Base-by-base conservation (phyloP, 441 rosid species). In the Gossypium gossypioides region DNA sequence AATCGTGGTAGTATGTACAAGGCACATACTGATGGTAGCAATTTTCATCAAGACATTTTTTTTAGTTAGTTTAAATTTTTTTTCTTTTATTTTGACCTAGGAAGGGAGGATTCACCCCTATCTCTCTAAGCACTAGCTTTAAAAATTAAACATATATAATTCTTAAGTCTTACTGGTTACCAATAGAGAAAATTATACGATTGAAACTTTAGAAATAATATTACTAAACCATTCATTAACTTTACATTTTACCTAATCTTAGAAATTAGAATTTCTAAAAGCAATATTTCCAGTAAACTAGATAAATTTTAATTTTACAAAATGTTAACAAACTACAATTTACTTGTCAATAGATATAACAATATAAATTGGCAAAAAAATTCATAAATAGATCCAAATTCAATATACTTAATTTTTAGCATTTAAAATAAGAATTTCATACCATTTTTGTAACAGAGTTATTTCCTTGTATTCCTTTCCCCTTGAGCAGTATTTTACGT, bases 111-210 rank as follows among this genome's bases (percentile, higher is more conserved):
- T 64, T 64, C 34, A 13, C 25, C 21, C 10, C 25, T 3, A 21
- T 16, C 68, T 63, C 69, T 42, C 56, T 65, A 44, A 6, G 69
- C 37, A 44, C 37, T 65, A 44, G 18, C 55, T 65, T 65, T 21
- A 42, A 12, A 44, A 65, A 22, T 22, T 65, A 44, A 22, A 21
- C 12, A 65, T 22, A 65, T 44, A 64, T 65, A 44, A 5, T 44
- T 65, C 19, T 65, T 44, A 34, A 34, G 19, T 62, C 48, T 62
- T 21, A 65, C 48, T 65, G 69, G 34, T 44, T 65, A 10, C 19
- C 37, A 22, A 4, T 22, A 46, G 16, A 64, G 68, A 64, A 12
- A 64, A 64, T 19, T 4, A 64, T 42, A 1, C 4, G 0, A 64
- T 44, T 6, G 54, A 65, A 21, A 42, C 19, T 42, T 44, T 13